Base-by-base conservation (phyloP, 1,284 basidiomycete genomes). In the Ganoderma boninense region DNA sequence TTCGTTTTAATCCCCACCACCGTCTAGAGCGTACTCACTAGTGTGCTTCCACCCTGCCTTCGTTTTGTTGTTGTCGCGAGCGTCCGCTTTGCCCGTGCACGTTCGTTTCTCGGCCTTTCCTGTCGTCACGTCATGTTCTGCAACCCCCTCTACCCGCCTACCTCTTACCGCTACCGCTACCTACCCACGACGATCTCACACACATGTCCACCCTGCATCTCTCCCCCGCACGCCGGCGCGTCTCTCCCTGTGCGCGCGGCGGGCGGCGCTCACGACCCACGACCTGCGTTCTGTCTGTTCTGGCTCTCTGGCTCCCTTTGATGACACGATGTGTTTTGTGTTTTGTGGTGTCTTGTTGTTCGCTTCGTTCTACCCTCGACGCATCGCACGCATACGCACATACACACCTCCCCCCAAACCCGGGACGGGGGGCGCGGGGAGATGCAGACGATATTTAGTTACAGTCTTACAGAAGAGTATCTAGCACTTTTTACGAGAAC, bases 31-130 rank as follows among this genome's bases (percentile, higher is more conserved):
- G 62, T 64, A 65, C 69, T 62, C 60, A n/a, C 38, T 68, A 68
- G 70, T 71, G 59, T 64, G 46, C 61, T 62, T 43, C 40, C 52
- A 4, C 1, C 38, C 59, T 62, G 70, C 71, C 73, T 69, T 72
- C 70, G 70, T 74, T 74, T n/a, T n/a, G n/a, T 71, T 71, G 71
- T 71, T 59, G 60, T 62, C 63, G 60, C 65, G 67, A 42, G 64
- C 42, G 60, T 57, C 65, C 42, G 62, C 60, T 67, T 40, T n/a
- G 38, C 60, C 60, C 65, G 70, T 69, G 70, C 67, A 74, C 70
- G 73, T 71, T 74, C 73, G 65, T 74, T 74, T 62, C 65, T 23
- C 46, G 18, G 38, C 38, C 38, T 38, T 38, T 42, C n/a, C 46
- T 35, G 44, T 49, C 35, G 2, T 38, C 38, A 6, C 63, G 40